phyloP scores from a whole-genome alignment of 2,329 filamentous ascomycete genomes.

The Nothomitra cinnamomea region DNA sequence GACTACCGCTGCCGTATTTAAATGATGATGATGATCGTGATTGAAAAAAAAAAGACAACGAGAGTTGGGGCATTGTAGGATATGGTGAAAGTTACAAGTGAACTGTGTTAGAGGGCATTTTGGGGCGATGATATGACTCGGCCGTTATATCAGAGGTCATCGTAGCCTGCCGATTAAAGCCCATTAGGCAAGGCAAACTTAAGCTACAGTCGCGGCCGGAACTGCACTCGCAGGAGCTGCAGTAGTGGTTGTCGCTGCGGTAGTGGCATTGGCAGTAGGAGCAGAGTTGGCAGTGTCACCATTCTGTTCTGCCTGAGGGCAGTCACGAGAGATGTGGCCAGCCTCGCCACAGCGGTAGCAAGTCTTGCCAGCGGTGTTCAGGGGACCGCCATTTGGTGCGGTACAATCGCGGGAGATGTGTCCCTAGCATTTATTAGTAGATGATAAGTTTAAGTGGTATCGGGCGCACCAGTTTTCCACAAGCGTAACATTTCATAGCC shows the following conservation, averaged over 20 bases:
- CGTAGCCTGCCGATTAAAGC: background rate
- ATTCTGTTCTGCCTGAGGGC: conserved; percentile 54
- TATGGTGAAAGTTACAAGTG: background rate
- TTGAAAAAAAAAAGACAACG: background rate
- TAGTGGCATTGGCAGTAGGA: conserved; percentile 15
- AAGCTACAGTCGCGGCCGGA: conserved; percentile 28
- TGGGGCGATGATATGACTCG: background rate
- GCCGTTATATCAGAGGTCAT: background rate
- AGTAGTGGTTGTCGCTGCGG: conserved; percentile 19
- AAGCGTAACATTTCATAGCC: conserved; percentile 97
- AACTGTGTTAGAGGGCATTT: too few relatives aligned
- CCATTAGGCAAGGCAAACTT: conserved; percentile 14
- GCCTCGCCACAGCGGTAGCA: conserved; percentile 96
- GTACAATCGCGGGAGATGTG: conserved; percentile 94
- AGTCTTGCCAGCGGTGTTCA: conserved; percentile 93
- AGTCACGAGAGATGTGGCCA: conserved; percentile 91
- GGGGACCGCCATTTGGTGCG: conserved; percentile 83
- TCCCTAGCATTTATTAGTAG: conserved; percentile 27
- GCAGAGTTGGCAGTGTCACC: conserved; percentile 21
- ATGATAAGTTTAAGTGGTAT: background rate
- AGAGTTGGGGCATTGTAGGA: background rate
- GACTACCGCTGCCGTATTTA: conserved; percentile 1
- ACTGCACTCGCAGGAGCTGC: conserved; percentile 18
- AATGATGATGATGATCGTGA: conserved; percentile 2
- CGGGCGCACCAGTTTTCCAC: conserved; percentile 55